Base-by-base conservation (phyloP, 78 protist species). In the Dictyostelium firmibasis region DNA sequence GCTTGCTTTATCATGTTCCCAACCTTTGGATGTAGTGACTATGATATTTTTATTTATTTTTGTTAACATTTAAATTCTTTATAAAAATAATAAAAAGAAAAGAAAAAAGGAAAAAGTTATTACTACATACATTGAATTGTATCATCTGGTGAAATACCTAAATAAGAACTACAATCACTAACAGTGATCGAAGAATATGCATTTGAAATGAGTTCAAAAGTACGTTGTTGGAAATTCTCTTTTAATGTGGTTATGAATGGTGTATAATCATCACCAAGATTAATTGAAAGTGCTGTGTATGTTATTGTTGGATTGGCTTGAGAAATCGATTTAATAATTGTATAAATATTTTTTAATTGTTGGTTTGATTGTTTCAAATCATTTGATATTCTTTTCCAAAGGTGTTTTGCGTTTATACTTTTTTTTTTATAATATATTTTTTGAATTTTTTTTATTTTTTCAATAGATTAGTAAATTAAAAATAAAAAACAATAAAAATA, bases 321-420 rank as follows among this genome's bases (percentile, higher is more conserved):
- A 2, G 81, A 47, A 27, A 85, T 44, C 20, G 50, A 18, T 74
- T 85, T 85, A 8, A 35, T 13, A 18, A 85, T 27, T 72, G 82
- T 38, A 67, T 81, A 85, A 33, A 85, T 85, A 11, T 36, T 44
- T 78, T 85, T 85, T 29, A 85, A 85, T 50, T 4, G 36, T 69
- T 72, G 82, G 3, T 72, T 9, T 11, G 31, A 64, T 25, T 70
- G 43, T 29, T 70, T 85, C 3, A 85, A 25, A 27, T 85, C 83
- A 35, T 78, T 70, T 85, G 92, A 83, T 16, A 85, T 85, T 85
- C 92, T 85, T 36, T 85, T 35, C 92, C 92, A 85, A 44, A 85
- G 57, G 9, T 70, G 76, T 35, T 81, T 70, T 29, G 83, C 92
- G 33, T 74, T 74, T 75, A n/a, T 47, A 23, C 92, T 84, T 53